phyloP scores from a whole-genome alignment of 2,329 filamentous ascomycete genomes.

The Fusarium incarnatum region DNA sequence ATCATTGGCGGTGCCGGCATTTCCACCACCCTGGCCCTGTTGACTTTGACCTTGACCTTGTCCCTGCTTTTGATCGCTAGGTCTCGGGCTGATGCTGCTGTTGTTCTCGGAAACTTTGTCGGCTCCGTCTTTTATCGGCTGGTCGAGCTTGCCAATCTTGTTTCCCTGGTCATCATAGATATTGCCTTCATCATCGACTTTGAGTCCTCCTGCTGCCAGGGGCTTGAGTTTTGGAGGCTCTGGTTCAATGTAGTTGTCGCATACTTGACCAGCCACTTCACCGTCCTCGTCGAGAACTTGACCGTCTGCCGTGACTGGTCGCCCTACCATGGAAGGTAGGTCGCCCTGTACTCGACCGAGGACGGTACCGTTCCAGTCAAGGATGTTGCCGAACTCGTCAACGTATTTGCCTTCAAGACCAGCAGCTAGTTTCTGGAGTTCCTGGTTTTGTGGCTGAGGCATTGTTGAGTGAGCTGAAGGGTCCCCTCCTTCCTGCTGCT shows the following conservation, averaged over 20 bases:
- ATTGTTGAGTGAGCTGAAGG: neutral
- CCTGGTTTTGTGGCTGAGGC: neutral
- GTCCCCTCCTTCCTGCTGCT: neutral
- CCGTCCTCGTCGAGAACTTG: constrained; percentile 79
- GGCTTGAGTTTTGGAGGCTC: constrained; percentile 63
- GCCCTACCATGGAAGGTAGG: constrained; percentile 66
- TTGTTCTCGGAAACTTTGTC: constrained; percentile 22
- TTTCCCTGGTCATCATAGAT: constrained; percentile 68
- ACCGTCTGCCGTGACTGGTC: constrained; percentile 58
- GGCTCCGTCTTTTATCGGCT: constrained; percentile 43
- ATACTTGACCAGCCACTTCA: constrained; percentile 81
- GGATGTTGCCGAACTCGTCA: constrained; percentile 66
- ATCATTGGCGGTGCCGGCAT: neutral
- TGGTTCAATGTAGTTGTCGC: constrained; percentile 63
- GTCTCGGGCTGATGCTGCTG: neutral
- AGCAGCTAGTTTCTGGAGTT: constrained; percentile 51
- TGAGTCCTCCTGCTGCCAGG: constrained; percentile 61
- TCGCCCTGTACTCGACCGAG: constrained; percentile 66
- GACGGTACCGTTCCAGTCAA: constrained; percentile 62
- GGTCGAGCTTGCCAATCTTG: constrained; percentile 71
- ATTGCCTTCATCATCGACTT: constrained; percentile 68
- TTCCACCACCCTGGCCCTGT: constrained; percentile 6
- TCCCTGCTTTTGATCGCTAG: neutral
- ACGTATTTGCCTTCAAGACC: constrained; percentile 62
- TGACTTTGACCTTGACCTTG: constrained; percentile 1